Evolutionary conservation across 441 rosid species (phyloP).

Genomic region (Populus hybrid): DNA sequence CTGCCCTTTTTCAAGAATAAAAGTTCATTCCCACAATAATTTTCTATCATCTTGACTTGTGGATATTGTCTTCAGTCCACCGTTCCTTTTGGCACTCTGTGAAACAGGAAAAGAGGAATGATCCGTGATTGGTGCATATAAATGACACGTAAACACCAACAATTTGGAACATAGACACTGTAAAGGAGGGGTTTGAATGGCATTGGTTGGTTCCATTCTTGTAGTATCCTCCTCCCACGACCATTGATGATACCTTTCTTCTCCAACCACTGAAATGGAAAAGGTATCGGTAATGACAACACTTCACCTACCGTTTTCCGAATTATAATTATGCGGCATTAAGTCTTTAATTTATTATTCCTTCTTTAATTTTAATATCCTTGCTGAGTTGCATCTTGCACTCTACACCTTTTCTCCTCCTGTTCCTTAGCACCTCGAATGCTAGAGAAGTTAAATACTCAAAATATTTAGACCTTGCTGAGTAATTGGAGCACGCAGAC

Average conservation of each 20-base stretch:
- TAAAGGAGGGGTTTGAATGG: slow-evolving; percentile 9
- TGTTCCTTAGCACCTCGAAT: not conserved
- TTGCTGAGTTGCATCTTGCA: too few relatives aligned
- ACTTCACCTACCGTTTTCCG: not conserved
- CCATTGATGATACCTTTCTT: slow-evolving; percentile 4
- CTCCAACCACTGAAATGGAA: slow-evolving; percentile 12
- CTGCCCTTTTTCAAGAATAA: not conserved
- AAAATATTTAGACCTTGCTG: too few relatives aligned
- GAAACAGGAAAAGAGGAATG: not conserved
- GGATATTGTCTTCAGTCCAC: slow-evolving; percentile 6
- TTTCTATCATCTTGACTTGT: not conserved
- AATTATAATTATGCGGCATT: too few relatives aligned
- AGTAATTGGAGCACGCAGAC: too few relatives aligned
- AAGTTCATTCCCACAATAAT: not conserved
- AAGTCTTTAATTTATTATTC: too few relatives aligned
- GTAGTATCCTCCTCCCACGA: not conserved
- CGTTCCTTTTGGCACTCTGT: not conserved
- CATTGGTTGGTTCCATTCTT: not conserved
- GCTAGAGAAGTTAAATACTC: not conserved
- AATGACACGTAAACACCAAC: slow-evolving; percentile 7
- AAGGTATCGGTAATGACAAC: slow-evolving; percentile 22
- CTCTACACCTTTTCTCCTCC: too few relatives aligned
- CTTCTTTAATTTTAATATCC: too few relatives aligned
- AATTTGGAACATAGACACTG: slow-evolving; percentile 11
- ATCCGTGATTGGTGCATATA: not conserved